Conservation (phyloP, 805 yeast species). For the Teunomyces atbi region DNA sequence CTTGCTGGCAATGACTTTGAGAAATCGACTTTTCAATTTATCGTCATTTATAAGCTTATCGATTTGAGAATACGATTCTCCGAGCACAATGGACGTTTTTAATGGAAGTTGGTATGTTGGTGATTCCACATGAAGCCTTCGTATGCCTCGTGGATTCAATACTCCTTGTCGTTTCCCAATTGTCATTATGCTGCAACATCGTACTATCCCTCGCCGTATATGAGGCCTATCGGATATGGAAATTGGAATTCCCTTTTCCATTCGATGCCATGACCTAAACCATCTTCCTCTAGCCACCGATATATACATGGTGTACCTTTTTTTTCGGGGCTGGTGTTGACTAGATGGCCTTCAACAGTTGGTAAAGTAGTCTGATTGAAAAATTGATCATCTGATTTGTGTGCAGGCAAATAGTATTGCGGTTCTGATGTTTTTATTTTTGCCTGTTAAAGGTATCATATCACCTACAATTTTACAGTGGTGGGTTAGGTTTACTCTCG, state of each 20-base stretch:
- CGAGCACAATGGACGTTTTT: constrained; percentile 5
- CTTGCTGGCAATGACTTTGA: constrained; percentile 12
- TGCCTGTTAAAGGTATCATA: background rate
- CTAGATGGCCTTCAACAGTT: background rate
- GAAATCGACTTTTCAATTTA: constrained; percentile 10
- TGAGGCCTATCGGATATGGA: background rate
- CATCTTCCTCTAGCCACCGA: constrained; percentile 4
- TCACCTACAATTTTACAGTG: no score
- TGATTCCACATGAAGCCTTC: background rate
- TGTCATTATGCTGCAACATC: background rate
- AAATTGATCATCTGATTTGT: constrained; percentile 5
- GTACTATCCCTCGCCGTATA: constrained; percentile 1
- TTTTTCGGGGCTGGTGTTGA: background rate
- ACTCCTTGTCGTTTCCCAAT: background rate
- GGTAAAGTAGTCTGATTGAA: constrained; percentile 6
- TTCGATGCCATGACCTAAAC: constrained; percentile 1
- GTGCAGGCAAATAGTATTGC: constrained; percentile 4
- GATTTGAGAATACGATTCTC: constrained; percentile 7
- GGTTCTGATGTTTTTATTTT: background rate
- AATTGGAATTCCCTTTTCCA: background rate
- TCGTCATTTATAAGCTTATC: constrained; percentile 9
- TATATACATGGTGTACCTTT: constrained; percentile 2
- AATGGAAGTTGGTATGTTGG: background rate
- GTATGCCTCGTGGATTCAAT: background rate
- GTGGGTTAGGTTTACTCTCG: no score